These are phyloP conservation scores for Colletotrichum navitas DNA, from an alignment of 2,329 filamentous ascomycete species.

Conservation along the genomic window DNA sequence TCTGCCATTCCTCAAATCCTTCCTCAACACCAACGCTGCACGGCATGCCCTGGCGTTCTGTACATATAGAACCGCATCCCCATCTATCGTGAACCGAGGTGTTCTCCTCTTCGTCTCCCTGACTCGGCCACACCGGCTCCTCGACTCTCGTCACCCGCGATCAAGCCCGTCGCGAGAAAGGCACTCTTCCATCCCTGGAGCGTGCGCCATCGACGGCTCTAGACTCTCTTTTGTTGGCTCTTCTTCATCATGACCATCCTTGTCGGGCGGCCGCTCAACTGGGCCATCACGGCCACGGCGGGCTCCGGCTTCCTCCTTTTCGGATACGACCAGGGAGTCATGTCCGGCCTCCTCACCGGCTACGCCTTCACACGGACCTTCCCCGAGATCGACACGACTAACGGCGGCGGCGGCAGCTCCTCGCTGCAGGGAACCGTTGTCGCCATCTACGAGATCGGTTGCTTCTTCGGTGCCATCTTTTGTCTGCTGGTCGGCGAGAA, in stretches of 20 bases:
- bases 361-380: constrained; percentile 50
- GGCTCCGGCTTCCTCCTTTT: constrained; percentile 53
- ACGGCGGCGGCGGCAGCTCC: constrained; percentile 51
- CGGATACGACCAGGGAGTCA: constrained; percentile 44
- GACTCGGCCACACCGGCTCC: constrained; percentile 8
- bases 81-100: constrained; percentile 7
- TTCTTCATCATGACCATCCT: constrained; percentile 43
- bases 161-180: constrained; percentile 11
- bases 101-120: background rate
- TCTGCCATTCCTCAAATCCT: background rate
- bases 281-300: constrained; percentile 53
- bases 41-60: constrained; percentile 3
- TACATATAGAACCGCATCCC: constrained; percentile 28
- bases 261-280: constrained; percentile 53
- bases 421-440: constrained; percentile 60
- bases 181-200: background rate
- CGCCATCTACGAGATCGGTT: constrained; percentile 62
- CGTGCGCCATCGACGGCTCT: background rate
- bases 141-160: constrained; percentile 18
- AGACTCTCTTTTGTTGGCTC: background rate
- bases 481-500: constrained; percentile 56
- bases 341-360: constrained; percentile 51
- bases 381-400: constrained; percentile 53
- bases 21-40: constrained; percentile 28
- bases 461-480: constrained; percentile 60